A percentile compares a stretch with the other conserved stretches of the same genome.
Conservation (phyloP, 1,139 yeast species). For the Kluyveromyces sp. region DNA sequence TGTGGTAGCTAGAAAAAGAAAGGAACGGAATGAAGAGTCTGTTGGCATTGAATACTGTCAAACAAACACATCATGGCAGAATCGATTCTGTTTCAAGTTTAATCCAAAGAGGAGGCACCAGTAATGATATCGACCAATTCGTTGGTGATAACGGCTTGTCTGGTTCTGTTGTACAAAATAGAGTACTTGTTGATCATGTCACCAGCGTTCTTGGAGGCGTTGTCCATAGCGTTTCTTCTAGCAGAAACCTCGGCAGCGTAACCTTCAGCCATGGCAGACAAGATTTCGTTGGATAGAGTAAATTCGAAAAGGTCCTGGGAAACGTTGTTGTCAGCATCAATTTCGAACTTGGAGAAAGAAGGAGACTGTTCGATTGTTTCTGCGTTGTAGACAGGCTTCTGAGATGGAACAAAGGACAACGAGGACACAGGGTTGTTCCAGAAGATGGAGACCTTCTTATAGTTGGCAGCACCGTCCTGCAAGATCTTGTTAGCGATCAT, state of each 20-base stretch:
- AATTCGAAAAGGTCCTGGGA: conserved; percentile 69
- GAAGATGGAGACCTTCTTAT: conserved; percentile 71
- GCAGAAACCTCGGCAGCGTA: conserved; percentile 97
- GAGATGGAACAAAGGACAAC: conserved; percentile 82
- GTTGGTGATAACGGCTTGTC: conserved; percentile 99
- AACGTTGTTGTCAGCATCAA: conserved; percentile 67
- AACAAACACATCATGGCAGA: too few relatives aligned
- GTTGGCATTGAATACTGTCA: too few relatives aligned
- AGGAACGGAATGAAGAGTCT: too few relatives aligned
- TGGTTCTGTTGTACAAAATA: conserved; percentile 97
- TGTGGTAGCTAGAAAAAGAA: too few relatives aligned
- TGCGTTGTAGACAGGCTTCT: conserved; percentile 60
- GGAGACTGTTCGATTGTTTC: conserved; percentile 79
- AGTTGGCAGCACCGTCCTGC: conserved; percentile 43
- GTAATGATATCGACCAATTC: conserved; percentile 99
- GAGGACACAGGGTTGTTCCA: conserved; percentile 86
- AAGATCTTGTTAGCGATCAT: conserved; percentile 80
- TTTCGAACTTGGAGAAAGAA: conserved; percentile 74
- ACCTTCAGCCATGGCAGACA: conserved; percentile 94
- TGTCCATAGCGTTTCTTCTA: conserved; percentile 99
- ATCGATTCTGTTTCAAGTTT: conserved; percentile 24
- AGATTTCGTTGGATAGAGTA: conserved; percentile 82
- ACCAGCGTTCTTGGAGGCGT: conserved; percentile 99
- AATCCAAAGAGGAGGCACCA: conserved; percentile 98
- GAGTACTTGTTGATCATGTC: conserved; percentile 96